Percentiles rank a stretch among this genome's conserved stretches.
Evolutionary conservation across 306 rosid genomes (phyloP).

Genomic region (Pterocarpus santalinus): DNA sequence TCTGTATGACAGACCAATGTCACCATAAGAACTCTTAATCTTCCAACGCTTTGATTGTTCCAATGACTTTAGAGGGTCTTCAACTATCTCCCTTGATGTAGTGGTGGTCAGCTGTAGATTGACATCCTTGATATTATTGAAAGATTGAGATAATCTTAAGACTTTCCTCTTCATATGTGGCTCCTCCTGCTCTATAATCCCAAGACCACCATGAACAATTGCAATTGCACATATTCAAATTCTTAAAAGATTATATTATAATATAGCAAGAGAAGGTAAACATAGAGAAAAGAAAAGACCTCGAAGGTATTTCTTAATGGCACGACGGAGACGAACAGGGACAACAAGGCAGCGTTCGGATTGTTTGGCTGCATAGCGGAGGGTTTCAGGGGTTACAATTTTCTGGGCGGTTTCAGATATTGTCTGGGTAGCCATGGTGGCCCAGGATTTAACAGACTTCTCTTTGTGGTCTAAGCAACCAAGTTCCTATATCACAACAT

Average conservation of each 20-base stretch:
- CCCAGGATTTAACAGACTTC: conserved; percentile 34
- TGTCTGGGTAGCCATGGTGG: conserved; percentile 69
- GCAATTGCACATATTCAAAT: conserved; percentile 26
- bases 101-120: conserved; percentile 67
- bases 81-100: conserved; percentile 75
- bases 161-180: conserved; percentile 91
- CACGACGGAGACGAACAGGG: conserved; percentile 86
- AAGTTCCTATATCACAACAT: conserved; percentile 9
- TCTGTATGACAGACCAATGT: conserved; percentile 76
- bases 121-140: conserved; percentile 74
- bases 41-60: conserved; percentile 92
- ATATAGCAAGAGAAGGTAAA: background rate
- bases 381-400: conserved; percentile 67
- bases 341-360: conserved; percentile 77
- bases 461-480: conserved; percentile 28
- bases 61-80: conserved; percentile 76
- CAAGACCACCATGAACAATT: conserved; percentile 43
- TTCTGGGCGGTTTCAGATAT: conserved; percentile 75
- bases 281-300: conserved; percentile 52
- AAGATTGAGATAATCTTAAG: conserved; percentile 75
- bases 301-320: conserved; percentile 85
- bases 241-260: background rate
- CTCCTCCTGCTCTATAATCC: conserved; percentile 79
- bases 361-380: conserved; percentile 86
- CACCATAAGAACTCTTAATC: conserved; percentile 89